A percentile compares a stretch with the other conserved stretches of the same genome.
These are phyloP conservation scores for Carex cristatella DNA, from an alignment of 176 grass and related monocot genomes.

Conservation along the genomic window DNA sequence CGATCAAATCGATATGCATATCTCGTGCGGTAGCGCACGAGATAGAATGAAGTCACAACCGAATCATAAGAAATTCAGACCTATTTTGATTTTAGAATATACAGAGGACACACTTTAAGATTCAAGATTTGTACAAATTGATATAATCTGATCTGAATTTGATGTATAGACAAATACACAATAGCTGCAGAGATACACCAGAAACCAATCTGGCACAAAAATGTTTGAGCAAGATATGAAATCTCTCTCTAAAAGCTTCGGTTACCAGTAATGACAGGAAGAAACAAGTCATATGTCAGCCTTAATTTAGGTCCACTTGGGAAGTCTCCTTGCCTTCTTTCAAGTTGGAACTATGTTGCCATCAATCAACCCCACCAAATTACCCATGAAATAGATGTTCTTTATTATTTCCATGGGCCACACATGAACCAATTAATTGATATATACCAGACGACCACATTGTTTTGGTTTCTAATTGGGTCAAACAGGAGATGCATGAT, in stretches of 20 bases:
- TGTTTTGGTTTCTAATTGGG: background rate
- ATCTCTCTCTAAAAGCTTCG: background rate
- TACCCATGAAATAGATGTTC: slow-evolving; percentile 3
- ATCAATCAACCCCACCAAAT: slow-evolving; percentile 17
- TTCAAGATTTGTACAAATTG: too few relatives aligned
- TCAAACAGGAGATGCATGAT: background rate
- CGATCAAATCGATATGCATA: too few relatives aligned
- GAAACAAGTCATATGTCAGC: background rate
- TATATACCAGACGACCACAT: background rate
- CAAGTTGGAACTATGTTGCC: slow-evolving; percentile 7
- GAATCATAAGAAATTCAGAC: too few relatives aligned
- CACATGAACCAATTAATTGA: background rate
- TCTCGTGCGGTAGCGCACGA: too few relatives aligned
- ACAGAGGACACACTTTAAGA: too few relatives aligned
- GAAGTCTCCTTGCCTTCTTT: slow-evolving; percentile 10
- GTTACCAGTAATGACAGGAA: background rate
- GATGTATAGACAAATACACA: background rate
- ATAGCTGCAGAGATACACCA: background rate
- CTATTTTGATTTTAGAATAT: too few relatives aligned
- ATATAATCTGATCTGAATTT: too few relatives aligned
- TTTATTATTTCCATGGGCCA: slow-evolving; percentile 16
- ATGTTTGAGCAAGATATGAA: background rate
- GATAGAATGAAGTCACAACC: too few relatives aligned
- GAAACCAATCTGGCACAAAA: background rate
- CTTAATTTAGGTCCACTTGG: slow-evolving; percentile 4